Conservation (phyloP, 164 flowering plant species). For the Nelumbo lutea region DNA sequence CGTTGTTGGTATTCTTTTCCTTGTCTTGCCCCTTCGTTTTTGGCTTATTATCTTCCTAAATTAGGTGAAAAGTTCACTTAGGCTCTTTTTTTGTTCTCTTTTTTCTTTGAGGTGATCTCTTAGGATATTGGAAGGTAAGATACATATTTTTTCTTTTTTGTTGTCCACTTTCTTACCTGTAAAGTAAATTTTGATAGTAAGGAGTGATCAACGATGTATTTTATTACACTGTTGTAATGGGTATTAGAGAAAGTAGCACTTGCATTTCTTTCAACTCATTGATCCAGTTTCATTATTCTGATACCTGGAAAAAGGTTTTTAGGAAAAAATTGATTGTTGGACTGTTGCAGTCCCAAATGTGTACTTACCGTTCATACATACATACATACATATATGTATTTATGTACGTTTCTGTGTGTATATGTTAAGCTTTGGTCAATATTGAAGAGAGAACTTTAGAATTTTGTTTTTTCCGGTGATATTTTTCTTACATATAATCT, state of each 20-base stretch:
- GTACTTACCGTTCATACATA: too few relatives aligned
- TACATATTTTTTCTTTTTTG: constrained; percentile 23
- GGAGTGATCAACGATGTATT: constrained; percentile 10
- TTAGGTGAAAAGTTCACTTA: constrained; percentile 6
- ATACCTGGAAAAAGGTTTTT: too few relatives aligned
- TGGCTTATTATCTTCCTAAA: not conserved
- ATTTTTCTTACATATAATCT: too few relatives aligned
- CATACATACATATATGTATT: too few relatives aligned
- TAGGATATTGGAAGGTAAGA: constrained; percentile 39
- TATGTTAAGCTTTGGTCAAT: too few relatives aligned
- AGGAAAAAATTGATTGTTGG: too few relatives aligned
- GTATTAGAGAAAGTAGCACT: constrained; percentile 18
- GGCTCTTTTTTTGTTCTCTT: constrained; percentile 15
- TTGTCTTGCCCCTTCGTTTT: not conserved
- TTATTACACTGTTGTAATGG: constrained; percentile 43
- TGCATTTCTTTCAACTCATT: constrained; percentile 1
- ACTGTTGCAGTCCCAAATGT: too few relatives aligned
- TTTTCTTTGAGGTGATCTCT: constrained; percentile 8
- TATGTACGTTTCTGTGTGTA: too few relatives aligned
- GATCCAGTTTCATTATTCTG: too few relatives aligned
- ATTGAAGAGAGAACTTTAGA: too few relatives aligned
- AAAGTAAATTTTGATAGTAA: constrained; percentile 49
- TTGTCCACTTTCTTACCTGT: constrained; percentile 40
- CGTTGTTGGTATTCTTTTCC: constrained; percentile 13
- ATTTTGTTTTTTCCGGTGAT: too few relatives aligned